Base-by-base conservation (phyloP, 2,329 filamentous ascomycete species). In the Basipetospora chlamydospora region DNA sequence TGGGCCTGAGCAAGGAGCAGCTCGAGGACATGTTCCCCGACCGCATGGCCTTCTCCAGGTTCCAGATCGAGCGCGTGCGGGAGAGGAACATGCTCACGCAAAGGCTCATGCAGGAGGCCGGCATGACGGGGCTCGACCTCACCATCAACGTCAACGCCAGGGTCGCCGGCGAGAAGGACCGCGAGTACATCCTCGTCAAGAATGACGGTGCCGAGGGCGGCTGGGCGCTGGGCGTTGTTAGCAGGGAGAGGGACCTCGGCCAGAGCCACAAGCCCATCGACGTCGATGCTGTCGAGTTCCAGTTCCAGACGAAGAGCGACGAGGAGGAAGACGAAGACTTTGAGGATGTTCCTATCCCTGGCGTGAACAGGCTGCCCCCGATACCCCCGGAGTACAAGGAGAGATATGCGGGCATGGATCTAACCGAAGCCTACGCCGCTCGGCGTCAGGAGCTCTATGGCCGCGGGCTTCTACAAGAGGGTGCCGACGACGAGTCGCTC, bases 1-100 rank as follows among this genome's bases (percentile, higher is more conserved):
- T 98, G 88, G 90, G 90, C 0, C 73, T 94, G 48, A 93, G 84
- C 39, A 96, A 96, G 56, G 88, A 98, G 44, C 90, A 98, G 57
- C 60, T 98, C 11, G 87, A 96, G 46, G 73, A 69, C 31, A 98
- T 98, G 90, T 98, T 98, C 53, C 88, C 90, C 0, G 81, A 98
- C 53, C 76, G 90, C 18, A 95, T 98, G 86, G 90, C 80, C 1
- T 98, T 98, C 51, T 95, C 87, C 1, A 80, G 70, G 42, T 98
- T 98, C 50, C 90, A 98, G 56, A 94, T 98, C 40, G 90, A 96
- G 52, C 69, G 90, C 40, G 92, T 96, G 9, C 75, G 71, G 46
- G 88, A 98, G 59, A 70, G 92, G 34, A 98, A 98, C 49, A 82
- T 94, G 43, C 67, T 98, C 21, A 98, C 92, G 0, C 90, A 98